Evolutionary conservation across 495 filamentous ascomycete genomes (phyloP).

Genomic region (Polyplosphaeria fusca): DNA sequence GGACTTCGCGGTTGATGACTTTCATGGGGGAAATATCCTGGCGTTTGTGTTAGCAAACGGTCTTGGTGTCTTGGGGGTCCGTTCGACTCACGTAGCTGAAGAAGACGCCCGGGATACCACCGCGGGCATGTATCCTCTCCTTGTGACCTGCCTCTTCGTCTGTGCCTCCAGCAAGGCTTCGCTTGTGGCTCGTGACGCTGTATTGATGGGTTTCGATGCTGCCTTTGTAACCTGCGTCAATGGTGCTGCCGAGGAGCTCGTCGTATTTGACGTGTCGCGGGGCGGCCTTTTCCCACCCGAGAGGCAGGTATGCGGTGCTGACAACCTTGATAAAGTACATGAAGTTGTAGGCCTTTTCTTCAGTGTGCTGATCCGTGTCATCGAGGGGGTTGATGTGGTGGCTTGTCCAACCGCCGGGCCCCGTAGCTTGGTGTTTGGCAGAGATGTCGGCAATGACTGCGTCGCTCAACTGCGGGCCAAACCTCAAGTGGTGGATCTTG

Average conservation of each 20-base stretch:
- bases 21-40: constrained; percentile 99
- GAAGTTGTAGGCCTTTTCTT: constrained; percentile 84
- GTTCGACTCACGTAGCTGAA: constrained; percentile 78
- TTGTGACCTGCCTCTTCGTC: constrained; percentile 82
- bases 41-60: not conserved
- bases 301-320: constrained; percentile 85
- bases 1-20: constrained; percentile 92
- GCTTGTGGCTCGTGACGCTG: constrained; percentile 90
- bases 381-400: constrained; percentile 95
- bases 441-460: constrained; percentile 61
- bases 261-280: not conserved
- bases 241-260: constrained; percentile 50
- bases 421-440: constrained; percentile 47
- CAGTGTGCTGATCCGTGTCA: constrained; percentile 67
- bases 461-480: constrained; percentile 87
- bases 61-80: not conserved
- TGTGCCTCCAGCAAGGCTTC: constrained; percentile 75
- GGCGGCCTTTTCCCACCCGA: constrained; percentile 66
- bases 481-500: constrained; percentile 82
- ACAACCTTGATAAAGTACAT: constrained; percentile 99
- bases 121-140: constrained; percentile 80
- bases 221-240: constrained; percentile 63
- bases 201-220: constrained; percentile 98
- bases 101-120: constrained; percentile 95
- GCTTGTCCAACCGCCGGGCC: constrained; percentile 63